Evolutionary conservation across 164 flowering plant species (phyloP).

Genomic region (Tetracentron sinense): DNA sequence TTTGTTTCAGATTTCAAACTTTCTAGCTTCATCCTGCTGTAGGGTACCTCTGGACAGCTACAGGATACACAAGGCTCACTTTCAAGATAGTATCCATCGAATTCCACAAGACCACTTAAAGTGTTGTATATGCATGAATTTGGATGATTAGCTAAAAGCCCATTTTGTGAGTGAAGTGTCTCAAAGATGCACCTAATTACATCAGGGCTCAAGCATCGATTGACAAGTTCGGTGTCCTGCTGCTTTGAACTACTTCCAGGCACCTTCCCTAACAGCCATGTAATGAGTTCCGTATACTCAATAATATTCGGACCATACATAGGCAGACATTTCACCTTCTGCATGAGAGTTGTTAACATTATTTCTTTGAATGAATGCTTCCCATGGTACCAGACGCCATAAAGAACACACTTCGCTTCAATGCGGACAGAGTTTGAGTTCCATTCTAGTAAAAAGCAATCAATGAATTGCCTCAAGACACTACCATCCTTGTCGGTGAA

Average conservation of each 20-base stretch:
- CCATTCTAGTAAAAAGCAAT: constrained; percentile 89
- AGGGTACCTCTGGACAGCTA: constrained; percentile 98
- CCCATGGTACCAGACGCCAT: constrained; percentile 93
- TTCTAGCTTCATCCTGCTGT: constrained; percentile 95
- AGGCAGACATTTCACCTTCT: constrained; percentile 69
- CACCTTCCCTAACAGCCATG: constrained; percentile 69
- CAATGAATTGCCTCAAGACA: constrained; percentile 65
- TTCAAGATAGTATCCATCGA: constrained; percentile 99
- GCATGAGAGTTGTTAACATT: constrained; percentile 57
- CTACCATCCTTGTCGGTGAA: constrained; percentile 66
- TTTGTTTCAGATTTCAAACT: constrained; percentile 93
- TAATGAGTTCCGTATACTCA: constrained; percentile 82
- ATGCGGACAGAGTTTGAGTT: constrained; percentile 77
- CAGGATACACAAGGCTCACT: constrained; percentile 99
- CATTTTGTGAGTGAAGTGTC: constrained; percentile 90
- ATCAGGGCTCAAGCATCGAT: constrained; percentile 72
- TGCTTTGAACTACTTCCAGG: constrained; percentile 63
- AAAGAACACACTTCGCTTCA: constrained; percentile 84
- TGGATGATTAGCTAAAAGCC: constrained; percentile 95
- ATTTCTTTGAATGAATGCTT: constrained; percentile 71
- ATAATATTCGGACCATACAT: constrained; percentile 91
- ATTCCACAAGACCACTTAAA: constrained; percentile 86
- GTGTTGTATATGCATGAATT: constrained; percentile 97
- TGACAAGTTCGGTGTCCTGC: constrained; percentile 62
- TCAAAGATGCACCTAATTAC: constrained; percentile 79